Base-by-base conservation (phyloP, 2,329 filamentous ascomycete genomes). In the Aspergillus luchuensis region DNA sequence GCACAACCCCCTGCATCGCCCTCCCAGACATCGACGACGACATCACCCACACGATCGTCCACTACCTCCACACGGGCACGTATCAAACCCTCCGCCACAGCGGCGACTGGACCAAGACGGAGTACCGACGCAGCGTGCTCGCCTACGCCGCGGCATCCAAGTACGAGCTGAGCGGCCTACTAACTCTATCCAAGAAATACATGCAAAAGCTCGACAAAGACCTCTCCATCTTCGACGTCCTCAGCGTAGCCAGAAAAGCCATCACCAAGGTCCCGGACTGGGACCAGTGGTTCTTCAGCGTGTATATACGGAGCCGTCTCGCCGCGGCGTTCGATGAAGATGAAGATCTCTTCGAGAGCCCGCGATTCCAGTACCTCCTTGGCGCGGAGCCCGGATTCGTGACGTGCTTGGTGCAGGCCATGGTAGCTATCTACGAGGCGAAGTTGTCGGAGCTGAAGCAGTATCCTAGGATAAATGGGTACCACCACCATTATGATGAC, bases 21-120 rank as follows among this genome's bases (percentile, higher is more conserved):
- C 53, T 56, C 2, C 53, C 53, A 4, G 53, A 56, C n/a, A 45
- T 56, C 39, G 53, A 56, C 53, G 53, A 56, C 39, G 53, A 56
- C 39, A 30, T 56, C 53, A 47, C 43, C 10, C 53, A 56, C 39
- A 56, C 53, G 2, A 33, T 56, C 15, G 53, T 56, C 10, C 53
- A 56, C 41, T 56, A 56, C 25, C 53, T 56, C 0, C 53, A 56
- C 39, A 56, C 53, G 1, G 53, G 53, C 8, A 36, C 33, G 4
- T 56, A 56, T 41, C 53, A 56, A 17, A 56, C 53, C 15, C 53
- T 56, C 33, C 53, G 53, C 13, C 53, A 43, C 15, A 17, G 39
- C 53, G 36, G 53, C 39, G 53, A 56, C 39, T 56, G 53, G 53
- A 56, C 53, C n/a, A 56, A 56, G 7, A 56, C 53, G 1, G 53